phyloP scores from a whole-genome alignment of 306 rosid species.

The Coriaria nepalensis region DNA sequence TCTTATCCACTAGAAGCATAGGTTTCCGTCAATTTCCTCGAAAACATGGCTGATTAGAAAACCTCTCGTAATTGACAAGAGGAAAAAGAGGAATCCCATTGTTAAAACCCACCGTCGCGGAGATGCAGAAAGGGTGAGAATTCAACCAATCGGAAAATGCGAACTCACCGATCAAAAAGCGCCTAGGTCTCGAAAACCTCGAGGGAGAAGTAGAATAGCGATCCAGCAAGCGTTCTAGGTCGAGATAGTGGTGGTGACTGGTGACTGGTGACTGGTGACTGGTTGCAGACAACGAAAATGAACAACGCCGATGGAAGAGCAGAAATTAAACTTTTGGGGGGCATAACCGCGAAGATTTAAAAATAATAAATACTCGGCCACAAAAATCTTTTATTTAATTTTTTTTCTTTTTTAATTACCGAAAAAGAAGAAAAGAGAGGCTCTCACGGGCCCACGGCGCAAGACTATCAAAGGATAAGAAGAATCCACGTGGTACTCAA shows the following conservation, averaged over 20 bases:
- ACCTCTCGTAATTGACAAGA: neutral
- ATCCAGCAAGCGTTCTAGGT: conserved; percentile 9
- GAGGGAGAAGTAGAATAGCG: conserved; percentile 5
- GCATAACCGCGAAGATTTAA: conserved; percentile 88
- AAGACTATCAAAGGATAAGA: too few species aligned
- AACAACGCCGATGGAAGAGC: conserved; percentile 13
- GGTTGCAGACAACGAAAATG: conserved; percentile 9
- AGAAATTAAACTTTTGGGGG: conserved; percentile 38
- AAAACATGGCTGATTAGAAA: neutral
- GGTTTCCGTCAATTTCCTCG: conserved; percentile 3
- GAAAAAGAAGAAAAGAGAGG: too few species aligned
- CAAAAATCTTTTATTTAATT: too few species aligned
- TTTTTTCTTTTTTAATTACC: too few species aligned
- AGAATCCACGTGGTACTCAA: too few species aligned
- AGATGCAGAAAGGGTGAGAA: conserved; percentile 1
- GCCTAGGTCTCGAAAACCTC: conserved; percentile 4
- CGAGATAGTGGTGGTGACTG: neutral
- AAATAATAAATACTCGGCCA: conserved; percentile 8
- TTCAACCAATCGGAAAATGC: conserved; percentile 15
- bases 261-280: too few species aligned
- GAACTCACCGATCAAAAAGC: conserved; percentile 15
- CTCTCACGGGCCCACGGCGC: too few species aligned
- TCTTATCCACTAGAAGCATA: neutral
- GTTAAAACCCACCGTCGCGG: conserved; percentile 1
- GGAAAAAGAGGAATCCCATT: neutral